Percentiles rank a stretch among this genome's conserved stretches.
Conservation (phyloP, 768 basidiomycete species). For the Agrocybe chaxingu region DNA sequence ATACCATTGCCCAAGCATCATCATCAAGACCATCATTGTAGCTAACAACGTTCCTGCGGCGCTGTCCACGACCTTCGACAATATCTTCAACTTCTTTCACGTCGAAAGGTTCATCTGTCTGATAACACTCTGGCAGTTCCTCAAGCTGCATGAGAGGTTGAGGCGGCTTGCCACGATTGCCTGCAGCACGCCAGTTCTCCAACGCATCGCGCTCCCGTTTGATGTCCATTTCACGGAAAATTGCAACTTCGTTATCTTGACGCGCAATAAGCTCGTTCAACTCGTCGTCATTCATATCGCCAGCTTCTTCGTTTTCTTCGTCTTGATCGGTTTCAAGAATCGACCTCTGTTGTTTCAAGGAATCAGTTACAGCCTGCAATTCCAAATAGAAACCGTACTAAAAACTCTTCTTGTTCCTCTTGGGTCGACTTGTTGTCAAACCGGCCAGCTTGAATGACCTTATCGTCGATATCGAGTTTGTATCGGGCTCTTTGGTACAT, state of each 20-base stretch:
- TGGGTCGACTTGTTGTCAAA: constrained; percentile 99
- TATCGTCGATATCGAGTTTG: constrained; percentile 98
- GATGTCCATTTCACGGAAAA: constrained; percentile 83
- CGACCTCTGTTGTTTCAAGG: constrained; percentile 56
- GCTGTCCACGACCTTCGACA: constrained; percentile 80
- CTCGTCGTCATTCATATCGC: constrained; percentile 93
- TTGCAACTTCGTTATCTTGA: constrained; percentile 67
- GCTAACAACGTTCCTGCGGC: constrained; percentile 78
- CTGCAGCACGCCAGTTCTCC: constrained; percentile 66
- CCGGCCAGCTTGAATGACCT: constrained; percentile 98
- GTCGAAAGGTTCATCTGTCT: constrained; percentile 78
- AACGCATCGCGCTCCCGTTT: constrained; percentile 69
- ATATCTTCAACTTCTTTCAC: constrained; percentile 56
- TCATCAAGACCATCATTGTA: constrained; percentile 95
- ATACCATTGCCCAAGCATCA: constrained; percentile 87
- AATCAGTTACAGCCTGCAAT: constrained; percentile 1
- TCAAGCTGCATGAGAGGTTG: constrained; percentile 76
- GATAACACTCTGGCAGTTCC: constrained; percentile 92
- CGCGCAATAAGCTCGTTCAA: constrained; percentile 91
- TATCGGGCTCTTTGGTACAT: constrained; percentile 93
- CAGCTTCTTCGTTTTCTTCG: constrained; percentile 85
- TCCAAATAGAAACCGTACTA: constrained; percentile 47
- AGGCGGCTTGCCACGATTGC: constrained; percentile 77
- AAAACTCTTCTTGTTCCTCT: constrained; percentile 94
- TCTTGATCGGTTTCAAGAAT: constrained; percentile 89